phyloP scores from a whole-genome alignment of 352 stramenopile genomes.

The Phytophthora macrochlamydospora region DNA sequence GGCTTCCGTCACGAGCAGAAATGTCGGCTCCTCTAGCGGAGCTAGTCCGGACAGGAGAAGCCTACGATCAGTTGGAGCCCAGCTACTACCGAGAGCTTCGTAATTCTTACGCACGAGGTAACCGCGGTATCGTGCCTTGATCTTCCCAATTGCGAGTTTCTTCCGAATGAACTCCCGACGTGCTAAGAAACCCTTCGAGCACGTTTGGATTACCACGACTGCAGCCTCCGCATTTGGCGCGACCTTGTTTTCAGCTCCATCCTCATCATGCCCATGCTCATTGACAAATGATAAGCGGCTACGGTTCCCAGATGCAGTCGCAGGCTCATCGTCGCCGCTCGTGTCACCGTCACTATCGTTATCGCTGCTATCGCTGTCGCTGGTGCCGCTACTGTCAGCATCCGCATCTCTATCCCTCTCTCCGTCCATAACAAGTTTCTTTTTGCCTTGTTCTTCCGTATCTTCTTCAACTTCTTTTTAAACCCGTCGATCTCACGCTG shows the following conservation, averaged over 20 bases:
- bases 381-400: neutral
- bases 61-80: constrained; percentile 12
- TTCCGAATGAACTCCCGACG: constrained; percentile 40
- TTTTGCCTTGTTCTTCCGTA: constrained; percentile 18
- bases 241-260: constrained; percentile 17
- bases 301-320: constrained; percentile 13
- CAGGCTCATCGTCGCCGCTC: constrained; percentile 3
- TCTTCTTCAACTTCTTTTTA: constrained; percentile 26
- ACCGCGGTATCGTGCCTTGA: constrained; percentile 47
- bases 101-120: constrained; percentile 50
- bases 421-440: neutral
- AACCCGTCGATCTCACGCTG: constrained; percentile 33
- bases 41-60: constrained; percentile 16
- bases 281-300: constrained; percentile 25
- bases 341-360: constrained; percentile 10
- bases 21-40: constrained; percentile 13
- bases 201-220: constrained; percentile 36
- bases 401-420: constrained; percentile 4
- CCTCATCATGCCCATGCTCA: constrained; percentile 16
- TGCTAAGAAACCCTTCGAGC: constrained; percentile 35
- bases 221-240: constrained; percentile 13
- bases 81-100: constrained; percentile 23
- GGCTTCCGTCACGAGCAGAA: constrained; percentile 31
- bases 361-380: constrained; percentile 6
- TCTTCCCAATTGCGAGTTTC: constrained; percentile 42